Evolutionary conservation across 176 grass and related monocot genomes (phyloP), one percentile per base, ranked within the genome.

Genomic region (Oryza meyeriana): DNA sequence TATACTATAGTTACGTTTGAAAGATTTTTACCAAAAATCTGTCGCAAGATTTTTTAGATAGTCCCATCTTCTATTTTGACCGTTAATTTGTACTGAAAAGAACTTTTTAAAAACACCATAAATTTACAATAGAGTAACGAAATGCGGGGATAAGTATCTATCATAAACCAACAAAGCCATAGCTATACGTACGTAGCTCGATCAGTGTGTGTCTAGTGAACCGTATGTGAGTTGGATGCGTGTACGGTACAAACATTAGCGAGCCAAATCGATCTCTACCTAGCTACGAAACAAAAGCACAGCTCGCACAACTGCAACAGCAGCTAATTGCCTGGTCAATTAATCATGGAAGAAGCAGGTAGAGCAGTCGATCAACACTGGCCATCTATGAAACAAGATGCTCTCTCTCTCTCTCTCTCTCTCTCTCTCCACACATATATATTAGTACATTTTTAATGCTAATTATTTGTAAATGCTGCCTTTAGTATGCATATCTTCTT

Each of bases 381-480:
- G 22, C 52, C 52, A 58, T 30, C 75, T 16, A 28, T 22, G 66
- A 39, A 34, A 14, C 33, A 34, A 63, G 75, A 78, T 79, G 74
- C 50, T 44, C 64, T 36, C 28, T 27, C 26, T 45, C 40, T 47
- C 61, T 31, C 26, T 65, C 28, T n/a, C n/a, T n/a, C n/a, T n/a
- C n/a, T n/a, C n/a, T n/a, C n/a, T n/a, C n/a, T n/a, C n/a, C n/a
- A n/a, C 14, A 17, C 18, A 55, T 20, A 59, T 59, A 24, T 48
- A 59, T 25, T 59, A 59, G 55, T 25, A 3, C 8, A 58, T 9
- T 59, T 59, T 59, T 25, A 10, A 9, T 59, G n/a, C 20, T 25
- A 59, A 59, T 59, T 59, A 55, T 59, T 24, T 59, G 17, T 38
- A 71, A 85, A 77, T 77, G 67, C 40, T 55, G 38, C 22, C 45